Conservation (phyloP, 1,284 basidiomycete genomes). For the Microbotryum saponariae region DNA sequence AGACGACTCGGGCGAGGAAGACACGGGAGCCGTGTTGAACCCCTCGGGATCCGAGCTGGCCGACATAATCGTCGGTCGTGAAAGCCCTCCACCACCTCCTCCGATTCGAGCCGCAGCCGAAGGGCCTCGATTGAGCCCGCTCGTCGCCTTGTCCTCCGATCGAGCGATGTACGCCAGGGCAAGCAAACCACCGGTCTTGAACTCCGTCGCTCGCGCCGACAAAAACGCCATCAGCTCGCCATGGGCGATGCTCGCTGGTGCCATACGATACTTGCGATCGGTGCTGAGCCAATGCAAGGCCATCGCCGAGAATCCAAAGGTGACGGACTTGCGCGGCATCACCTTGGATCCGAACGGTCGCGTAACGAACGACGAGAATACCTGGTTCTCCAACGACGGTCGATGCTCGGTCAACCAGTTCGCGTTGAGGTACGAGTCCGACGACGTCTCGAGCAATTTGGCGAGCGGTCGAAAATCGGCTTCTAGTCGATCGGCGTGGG, state of each 20-base stretch:
- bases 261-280: conserved; percentile 33
- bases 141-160: conserved; percentile 33
- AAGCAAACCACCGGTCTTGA: conserved; percentile 41
- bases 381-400: conserved; percentile 36
- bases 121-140: no score
- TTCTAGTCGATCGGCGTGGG: conserved; percentile 39
- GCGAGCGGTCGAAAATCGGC: conserved; percentile 40
- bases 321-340: conserved; percentile 38
- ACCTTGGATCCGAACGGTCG: conserved; percentile 41
- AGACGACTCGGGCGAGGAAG: neutral
- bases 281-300: conserved; percentile 43
- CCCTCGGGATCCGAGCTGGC: neutral
- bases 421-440: conserved; percentile 38
- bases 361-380: conserved; percentile 39
- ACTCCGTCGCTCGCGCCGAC: conserved; percentile 41
- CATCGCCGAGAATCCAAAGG: conserved; percentile 42
- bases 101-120: no score
- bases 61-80: neutral
- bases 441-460: conserved; percentile 34
- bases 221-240: conserved; percentile 42
- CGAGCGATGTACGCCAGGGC: conserved; percentile 42
- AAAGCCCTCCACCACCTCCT: no score
- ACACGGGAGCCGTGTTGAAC: neutral
- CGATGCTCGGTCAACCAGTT: conserved; percentile 36
- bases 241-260: conserved; percentile 40